Base-by-base conservation (phyloP, 352 stramenopile genomes). In the Phytophthora rubi region DNA sequence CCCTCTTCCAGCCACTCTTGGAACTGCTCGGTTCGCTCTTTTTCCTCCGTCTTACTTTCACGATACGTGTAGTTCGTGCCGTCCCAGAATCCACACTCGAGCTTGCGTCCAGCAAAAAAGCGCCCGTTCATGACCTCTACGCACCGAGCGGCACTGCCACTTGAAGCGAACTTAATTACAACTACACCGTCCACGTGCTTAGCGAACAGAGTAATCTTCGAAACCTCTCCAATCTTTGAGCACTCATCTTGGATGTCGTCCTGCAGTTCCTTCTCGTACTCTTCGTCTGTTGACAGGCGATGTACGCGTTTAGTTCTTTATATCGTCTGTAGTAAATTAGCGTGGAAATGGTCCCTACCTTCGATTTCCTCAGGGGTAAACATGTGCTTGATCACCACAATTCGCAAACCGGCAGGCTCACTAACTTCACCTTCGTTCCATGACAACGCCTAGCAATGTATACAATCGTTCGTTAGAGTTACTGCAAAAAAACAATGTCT, bases 351-450 rank as follows among this genome's bases (percentile, higher is more conserved):
- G 16, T 2, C 3, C 35, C 10, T 52, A 92, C 86, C 68, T 76
- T 90, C 71, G 48, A 98, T 93, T 66, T 98, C 92, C 13, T 86
- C 80, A 0, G 92, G 90, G 26, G 88, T 88, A 75, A 99, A 98
- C 88, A 99, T 94, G 83, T 98, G 90, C 81, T 98, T 98, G 32
- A 99, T 85, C 32, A 99, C 95, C 35, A 99, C 91, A 74, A 99
- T 99, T 5, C 94, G 87, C 23, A 99, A 76, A 7, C 94, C 97
- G 18, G 93, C 85, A 16, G 91, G 85, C 32, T 98, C 89, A 28
- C 89, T 92, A 39, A 97, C 87, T 77, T 98, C 96, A 52, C 98
- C 96, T 76, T 95, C 92, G 58, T 98, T 98, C 95, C 97, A 99
- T 33, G 95, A 97, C 55, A 98, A 75, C 6, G 96, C 96, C 83